Evolutionary conservation across 768 basidiomycete species (phyloP), one percentile per base, ranked within the genome.

Genomic region (Cystoderma amianthinum): DNA sequence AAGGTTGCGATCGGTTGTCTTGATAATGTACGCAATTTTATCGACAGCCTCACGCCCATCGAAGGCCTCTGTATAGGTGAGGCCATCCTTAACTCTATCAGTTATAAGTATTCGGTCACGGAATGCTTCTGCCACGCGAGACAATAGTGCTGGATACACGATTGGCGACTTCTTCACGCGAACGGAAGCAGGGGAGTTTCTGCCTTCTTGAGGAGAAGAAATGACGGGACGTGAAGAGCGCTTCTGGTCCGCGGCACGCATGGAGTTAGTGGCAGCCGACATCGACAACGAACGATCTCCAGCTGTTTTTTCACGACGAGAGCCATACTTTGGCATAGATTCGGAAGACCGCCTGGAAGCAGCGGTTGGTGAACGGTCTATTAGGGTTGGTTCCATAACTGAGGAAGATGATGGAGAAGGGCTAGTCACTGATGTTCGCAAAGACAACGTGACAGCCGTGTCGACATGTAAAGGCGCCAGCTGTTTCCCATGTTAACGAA

Each of bases 21-120:
- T 94, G 74, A 98, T 96, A 57, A 99, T 95, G 56, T 96, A 92
- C 11, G 92, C 85, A 49, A 99, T 90, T 65, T 92, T 90, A 62
- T 94, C 91, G 28, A 99, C 95, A 1, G 96, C 96, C 54, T 95
- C 92, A 18, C 94, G 82, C 3, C 96, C 96, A 57, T 98, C 94
- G 52, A 99, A 99, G 1, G 92, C 81, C 53, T 94, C 91, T 55
- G 88, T 91, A 68, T 98, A 99, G 4, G 90, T 90, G 49, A 99
- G 75, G 2, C 92, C 94, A 56, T 99, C 94, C 61, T 99, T 99
- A 60, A 85, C 63, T 39, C 85, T 76, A 63, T 97, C 94, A 7
- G 76, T 56, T 35, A 91, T 65, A 10, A 67, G 53, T 53, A 98
- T 80, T 34, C 91, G 83, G 44, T 85, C 78, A 38, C 82, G 83